Base-by-base conservation (phyloP, 2,329 filamentous ascomycete species). In the Sarocladium kiliense region DNA sequence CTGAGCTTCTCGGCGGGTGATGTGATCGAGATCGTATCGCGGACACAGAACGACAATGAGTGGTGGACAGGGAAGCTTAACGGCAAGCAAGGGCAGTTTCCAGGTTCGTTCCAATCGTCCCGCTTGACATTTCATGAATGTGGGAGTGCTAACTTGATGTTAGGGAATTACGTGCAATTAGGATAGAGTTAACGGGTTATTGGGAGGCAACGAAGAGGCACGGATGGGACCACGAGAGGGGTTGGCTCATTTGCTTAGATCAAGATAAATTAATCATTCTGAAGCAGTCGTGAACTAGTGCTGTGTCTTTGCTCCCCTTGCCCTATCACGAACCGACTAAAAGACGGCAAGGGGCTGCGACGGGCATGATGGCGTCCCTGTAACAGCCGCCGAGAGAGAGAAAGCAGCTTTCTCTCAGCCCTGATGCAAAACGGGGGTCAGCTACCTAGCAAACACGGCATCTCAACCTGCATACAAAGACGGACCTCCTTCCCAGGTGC, bases 61-160 rank as follows among this genome's bases (percentile, higher is more conserved):
- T 99, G 94, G 94, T 99, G 94, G 94, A 86, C 80, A 9, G 94
- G 94, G 36, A 89, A 84, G 67, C 68, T 96, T 54, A 79, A 87
- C 57, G 91, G 88, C 50, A 87, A 87, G 72, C 77, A 89, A 66
- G 94, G 94, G 25, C 93, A 97, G 67, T 99, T 99, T 70, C 94
- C 94, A 74, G 94, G 94, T 96, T 21, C 10, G 44, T 47, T 18
- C 78, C 27, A 68, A 84, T 70, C 25, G 23, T 27, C 51, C 27
- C 32, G 26, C 19, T 12, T 27, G 51, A 34, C 27, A n/a, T 19
- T 9, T 37, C 14, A 27, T 27, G 32, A 50, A 44, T 32, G 42
- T 66, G 74, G 60, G 72, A 51, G 16, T 34, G 16, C 50, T 41
- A 41, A 39, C 18, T 25, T 42, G 21, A 39, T 27, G 25, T 9